These are phyloP conservation scores for Fusarium dimerum DNA, from an alignment of 2,329 filamentous ascomycete genomes.

Conservation along the genomic window DNA sequence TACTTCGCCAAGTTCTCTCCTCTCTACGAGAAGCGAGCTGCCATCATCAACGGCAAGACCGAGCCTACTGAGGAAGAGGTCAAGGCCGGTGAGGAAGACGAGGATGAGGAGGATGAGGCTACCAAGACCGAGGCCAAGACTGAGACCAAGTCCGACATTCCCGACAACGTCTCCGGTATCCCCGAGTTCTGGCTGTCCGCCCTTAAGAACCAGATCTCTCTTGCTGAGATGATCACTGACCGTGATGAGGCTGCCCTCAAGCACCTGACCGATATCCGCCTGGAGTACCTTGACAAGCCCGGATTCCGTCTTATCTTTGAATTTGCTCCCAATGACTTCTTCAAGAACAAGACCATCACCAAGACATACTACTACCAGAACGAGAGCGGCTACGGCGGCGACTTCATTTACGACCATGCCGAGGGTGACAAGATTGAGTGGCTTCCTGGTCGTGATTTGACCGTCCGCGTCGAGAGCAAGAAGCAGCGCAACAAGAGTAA, in stretches of 20 bases:
- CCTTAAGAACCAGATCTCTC: conserved; percentile 98
- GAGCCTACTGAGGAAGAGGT: conserved; percentile 90
- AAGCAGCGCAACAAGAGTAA: conserved; percentile 99
- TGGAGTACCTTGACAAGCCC: conserved; percentile 98
- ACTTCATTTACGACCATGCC: conserved; percentile 99
- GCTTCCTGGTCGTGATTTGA: conserved; percentile 91
- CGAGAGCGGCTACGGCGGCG: conserved; percentile 96
- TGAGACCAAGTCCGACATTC: conserved; percentile 59
- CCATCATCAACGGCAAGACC: conserved; percentile 82
- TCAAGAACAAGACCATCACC: conserved; percentile 94
- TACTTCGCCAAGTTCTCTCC: conserved; percentile 99
- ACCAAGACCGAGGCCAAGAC: conserved; percentile 58
- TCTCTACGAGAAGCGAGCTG: conserved; percentile 90
- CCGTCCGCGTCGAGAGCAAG: conserved; percentile 95
- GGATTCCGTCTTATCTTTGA: conserved; percentile 99
- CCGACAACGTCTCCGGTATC: conserved; percentile 70
- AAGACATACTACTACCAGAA: conserved; percentile 99
- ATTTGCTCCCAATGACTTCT: conserved; percentile 92
- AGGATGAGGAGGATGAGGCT: conserved; percentile 72
- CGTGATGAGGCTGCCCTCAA: conserved; percentile 94
- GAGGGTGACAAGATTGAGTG: conserved; percentile 98
- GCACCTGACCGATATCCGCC: conserved; percentile 86
- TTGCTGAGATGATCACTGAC: conserved; percentile 98
- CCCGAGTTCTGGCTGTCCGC: conserved; percentile 99
- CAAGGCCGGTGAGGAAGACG: conserved; percentile 78